Conservation (phyloP, 1,139 yeast species). For the Geotrichum carabidarum region DNA sequence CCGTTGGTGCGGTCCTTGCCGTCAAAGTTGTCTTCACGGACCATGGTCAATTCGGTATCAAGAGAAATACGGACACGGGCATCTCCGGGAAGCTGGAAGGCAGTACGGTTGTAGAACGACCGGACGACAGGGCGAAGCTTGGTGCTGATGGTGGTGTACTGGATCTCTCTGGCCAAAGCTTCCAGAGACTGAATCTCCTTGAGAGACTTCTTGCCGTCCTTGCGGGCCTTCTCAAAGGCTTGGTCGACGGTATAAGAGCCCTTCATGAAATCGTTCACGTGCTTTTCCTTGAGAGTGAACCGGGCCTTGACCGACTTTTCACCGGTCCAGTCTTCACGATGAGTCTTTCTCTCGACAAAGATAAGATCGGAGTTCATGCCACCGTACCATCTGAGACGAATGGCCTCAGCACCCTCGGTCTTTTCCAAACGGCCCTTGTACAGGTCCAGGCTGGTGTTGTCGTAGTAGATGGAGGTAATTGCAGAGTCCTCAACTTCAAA, state of each 20-base stretch:
- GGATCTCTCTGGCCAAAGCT: conserved; percentile 86
- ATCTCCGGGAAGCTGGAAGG: conserved; percentile 97
- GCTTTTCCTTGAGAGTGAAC: conserved; percentile 84
- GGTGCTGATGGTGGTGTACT: conserved; percentile 77
- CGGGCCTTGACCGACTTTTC: conserved; percentile 97
- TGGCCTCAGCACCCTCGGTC: conserved; percentile 98
- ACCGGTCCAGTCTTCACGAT: conserved; percentile 99
- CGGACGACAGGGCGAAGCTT: conserved; percentile 90
- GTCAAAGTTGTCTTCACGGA: conserved; percentile 94
- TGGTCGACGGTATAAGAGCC: conserved; percentile 85
- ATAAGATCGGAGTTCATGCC: conserved; percentile 91
- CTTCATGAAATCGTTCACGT: conserved; percentile 73
- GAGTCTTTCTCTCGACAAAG: conserved; percentile 95
- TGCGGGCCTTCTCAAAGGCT: conserved; percentile 86
- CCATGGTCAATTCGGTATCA: conserved; percentile 92
- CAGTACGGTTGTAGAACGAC: conserved; percentile 95
- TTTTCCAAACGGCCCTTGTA: conserved; percentile 92
- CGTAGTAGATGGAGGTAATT: conserved; percentile 92
- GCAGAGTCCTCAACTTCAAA: conserved; percentile 93
- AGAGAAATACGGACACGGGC: conserved; percentile 97
- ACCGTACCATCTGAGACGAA: conserved; percentile 97
- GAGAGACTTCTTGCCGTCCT: conserved; percentile 80
- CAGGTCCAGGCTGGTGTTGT: conserved; percentile 79
- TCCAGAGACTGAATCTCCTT: conserved; percentile 90
- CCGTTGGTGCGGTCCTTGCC: conserved; percentile 83